These are phyloP conservation scores for Hypoxylon sp. DNA, from an alignment of 2,329 filamentous ascomycete genomes.

Conservation along the genomic window DNA sequence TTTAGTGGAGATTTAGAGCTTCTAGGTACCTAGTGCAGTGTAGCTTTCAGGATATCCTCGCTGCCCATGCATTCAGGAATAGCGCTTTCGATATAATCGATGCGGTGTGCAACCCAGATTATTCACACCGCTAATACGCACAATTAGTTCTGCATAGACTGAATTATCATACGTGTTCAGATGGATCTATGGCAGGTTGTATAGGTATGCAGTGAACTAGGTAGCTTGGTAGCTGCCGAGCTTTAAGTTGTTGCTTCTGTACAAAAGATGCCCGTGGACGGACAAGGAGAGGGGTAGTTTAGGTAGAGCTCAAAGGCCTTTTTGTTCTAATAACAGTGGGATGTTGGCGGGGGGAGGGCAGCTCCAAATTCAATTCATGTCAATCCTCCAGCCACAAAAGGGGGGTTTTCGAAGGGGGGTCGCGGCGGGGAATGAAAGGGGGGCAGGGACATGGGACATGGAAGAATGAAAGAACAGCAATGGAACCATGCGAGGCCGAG, in stretches of 20 bases:
- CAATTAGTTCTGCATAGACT: conserved; percentile 36
- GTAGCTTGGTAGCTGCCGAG: neutral
- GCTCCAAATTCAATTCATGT: conserved; percentile 25
- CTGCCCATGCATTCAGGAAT: conserved; percentile 25
- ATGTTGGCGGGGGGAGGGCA: conserved; percentile 36
- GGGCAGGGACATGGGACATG: conserved; percentile 12
- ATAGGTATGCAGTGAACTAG: conserved; percentile 1
- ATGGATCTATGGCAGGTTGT: neutral
- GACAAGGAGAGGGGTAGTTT: conserved; percentile 27
- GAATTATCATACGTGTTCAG: conserved; percentile 17
- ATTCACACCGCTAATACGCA: conserved; percentile 41
- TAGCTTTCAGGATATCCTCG: conserved; percentile 18
- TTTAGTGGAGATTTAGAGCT: conserved; percentile 37
- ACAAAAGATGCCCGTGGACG: neutral
- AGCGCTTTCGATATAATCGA: conserved; percentile 24
- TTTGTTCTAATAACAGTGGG: conserved; percentile 30
- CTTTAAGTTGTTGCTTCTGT: conserved; percentile 4
- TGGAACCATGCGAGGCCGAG: conserved; percentile 36
- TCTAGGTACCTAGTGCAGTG: conserved; percentile 22
- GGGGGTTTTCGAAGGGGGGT: conserved; percentile 22
- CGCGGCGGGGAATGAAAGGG: conserved; percentile 33
- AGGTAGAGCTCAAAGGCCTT: conserved; percentile 25
- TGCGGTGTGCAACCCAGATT: conserved; percentile 39
- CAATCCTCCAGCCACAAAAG: conserved; percentile 40
- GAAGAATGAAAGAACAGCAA: conserved; percentile 37